phyloP scores from a whole-genome alignment of 2,329 filamentous ascomycete genomes.

The Colletotrichum horii region DNA sequence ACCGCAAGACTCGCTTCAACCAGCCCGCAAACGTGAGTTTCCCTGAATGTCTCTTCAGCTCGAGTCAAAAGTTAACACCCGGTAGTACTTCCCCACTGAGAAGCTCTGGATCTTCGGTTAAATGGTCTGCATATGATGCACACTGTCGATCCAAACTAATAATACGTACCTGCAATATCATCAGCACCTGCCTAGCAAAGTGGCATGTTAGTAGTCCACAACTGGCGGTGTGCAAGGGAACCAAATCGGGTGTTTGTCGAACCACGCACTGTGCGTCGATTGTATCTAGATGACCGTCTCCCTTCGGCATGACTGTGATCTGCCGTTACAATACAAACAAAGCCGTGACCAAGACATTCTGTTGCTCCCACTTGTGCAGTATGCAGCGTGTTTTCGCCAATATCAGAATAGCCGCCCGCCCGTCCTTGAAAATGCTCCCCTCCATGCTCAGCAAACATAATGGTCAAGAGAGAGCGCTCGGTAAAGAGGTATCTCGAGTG shows the following conservation, averaged over 20 bases:
- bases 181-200: background rate
- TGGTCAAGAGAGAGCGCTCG: background rate
- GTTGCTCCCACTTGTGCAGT: background rate
- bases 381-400: background rate
- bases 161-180: background rate
- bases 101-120: constrained; percentile 64
- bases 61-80: background rate
- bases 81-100: constrained; percentile 61
- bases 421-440: background rate
- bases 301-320: constrained; percentile 15
- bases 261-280: constrained; percentile 1
- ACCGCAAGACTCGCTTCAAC: constrained; percentile 76
- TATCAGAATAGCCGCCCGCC: background rate
- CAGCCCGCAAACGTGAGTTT: constrained; percentile 71
- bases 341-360: constrained; percentile 4
- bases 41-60: no score
- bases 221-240: constrained; percentile 11
- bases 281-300: constrained; percentile 12
- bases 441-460: background rate
- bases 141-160: background rate
- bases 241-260: background rate
- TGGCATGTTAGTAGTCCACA: background rate
- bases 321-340: constrained; percentile 19
- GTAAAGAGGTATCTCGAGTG: constrained; percentile 6
- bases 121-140: constrained; percentile 23